These are phyloP conservation scores for Thraustotheca clavata DNA, from an alignment of 352 stramenopile genomes.

Conservation along the genomic window DNA sequence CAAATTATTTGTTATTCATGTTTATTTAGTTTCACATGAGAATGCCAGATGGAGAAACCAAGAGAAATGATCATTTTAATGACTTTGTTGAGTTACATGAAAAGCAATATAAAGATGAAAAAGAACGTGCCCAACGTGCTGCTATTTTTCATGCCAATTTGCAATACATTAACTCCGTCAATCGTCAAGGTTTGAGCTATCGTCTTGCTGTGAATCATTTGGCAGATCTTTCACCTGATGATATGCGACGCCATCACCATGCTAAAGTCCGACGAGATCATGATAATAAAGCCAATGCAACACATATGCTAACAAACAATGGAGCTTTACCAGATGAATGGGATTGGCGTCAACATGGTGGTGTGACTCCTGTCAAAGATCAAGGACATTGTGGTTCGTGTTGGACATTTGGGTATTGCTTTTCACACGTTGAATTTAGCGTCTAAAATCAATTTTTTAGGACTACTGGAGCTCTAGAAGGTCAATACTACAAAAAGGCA, in stretches of 20 bases:
- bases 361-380: conserved; percentile 86
- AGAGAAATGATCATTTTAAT: conserved; percentile 58
- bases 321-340: conserved; percentile 48
- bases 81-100: conserved; percentile 47
- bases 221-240: conserved; percentile 66
- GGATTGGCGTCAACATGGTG: conserved; percentile 81
- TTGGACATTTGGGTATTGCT: conserved; percentile 81
- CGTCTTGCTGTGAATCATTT: conserved; percentile 76
- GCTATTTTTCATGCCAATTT: conserved; percentile 73
- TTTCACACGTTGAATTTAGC: neutral
- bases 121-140: conserved; percentile 42
- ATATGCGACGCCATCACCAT: conserved; percentile 40
- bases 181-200: conserved; percentile 73
- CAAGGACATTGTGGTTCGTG: conserved; percentile 88
- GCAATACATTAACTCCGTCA: conserved; percentile 79
- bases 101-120: conserved; percentile 47
- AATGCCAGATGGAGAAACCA: conserved; percentile 52
- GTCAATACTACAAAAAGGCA: conserved; percentile 53
- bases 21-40: conserved; percentile 65
- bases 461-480: conserved; percentile 73
- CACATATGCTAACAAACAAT: conserved; percentile 33
- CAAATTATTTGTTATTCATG: conserved; percentile 16
- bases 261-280: conserved; percentile 33
- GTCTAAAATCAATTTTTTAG: conserved; percentile 29
- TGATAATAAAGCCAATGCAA: conserved; percentile 48